Evolutionary conservation across 2,329 filamentous ascomycete genomes (phyloP), one percentile per base, ranked within the genome.

Genomic region (Lasiodiplodia sp.): DNA sequence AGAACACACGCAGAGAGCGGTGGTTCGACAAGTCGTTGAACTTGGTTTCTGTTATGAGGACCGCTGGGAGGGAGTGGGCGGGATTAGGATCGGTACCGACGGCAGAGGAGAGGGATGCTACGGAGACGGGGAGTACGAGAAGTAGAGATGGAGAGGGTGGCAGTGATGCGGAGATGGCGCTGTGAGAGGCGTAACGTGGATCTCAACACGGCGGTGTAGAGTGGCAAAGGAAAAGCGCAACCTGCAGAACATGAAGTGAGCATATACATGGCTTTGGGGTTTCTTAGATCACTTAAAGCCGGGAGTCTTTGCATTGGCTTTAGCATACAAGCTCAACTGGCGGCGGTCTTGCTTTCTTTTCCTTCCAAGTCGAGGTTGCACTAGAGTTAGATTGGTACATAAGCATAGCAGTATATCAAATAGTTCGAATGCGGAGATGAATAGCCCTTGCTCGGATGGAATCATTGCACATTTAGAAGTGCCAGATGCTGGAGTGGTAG

Each of bases 21-120:
- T 96, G 93, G 84, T 95, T 96, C 75, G 83, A 86, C 0, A 83
- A 85, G 3, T 82, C 83, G 12, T 77, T 92, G 11, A 89, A 92
- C 73, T 83, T 88, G 3, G 77, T 83, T 1, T 80, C 86, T 25
- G 88, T 95, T 2, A 83, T 93, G 80, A 82, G 80, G n/a, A 95
- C 93, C 7, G 83, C 77, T 0, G 83, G 83, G 2, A 71, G 71
- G 40, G 70, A 67, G 1, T 85, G 83, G 83, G 73, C 78, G 12
- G 79, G 77, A 0, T 66, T 79, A 70, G 77, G 56, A 11, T 3
- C 21, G 21, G 38, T 10, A 28, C 3, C 16, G 31, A 3, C 51
- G 23, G 66, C 55, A 40, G 70, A 69, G 40, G 70, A 69, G 40
- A 68, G 57, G 11, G 40, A 57, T 37, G n/a, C 12, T 5, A 66